phyloP scores from a whole-genome alignment of 2,329 filamentous ascomycete species.

The Biscogniauxia sp. region DNA sequence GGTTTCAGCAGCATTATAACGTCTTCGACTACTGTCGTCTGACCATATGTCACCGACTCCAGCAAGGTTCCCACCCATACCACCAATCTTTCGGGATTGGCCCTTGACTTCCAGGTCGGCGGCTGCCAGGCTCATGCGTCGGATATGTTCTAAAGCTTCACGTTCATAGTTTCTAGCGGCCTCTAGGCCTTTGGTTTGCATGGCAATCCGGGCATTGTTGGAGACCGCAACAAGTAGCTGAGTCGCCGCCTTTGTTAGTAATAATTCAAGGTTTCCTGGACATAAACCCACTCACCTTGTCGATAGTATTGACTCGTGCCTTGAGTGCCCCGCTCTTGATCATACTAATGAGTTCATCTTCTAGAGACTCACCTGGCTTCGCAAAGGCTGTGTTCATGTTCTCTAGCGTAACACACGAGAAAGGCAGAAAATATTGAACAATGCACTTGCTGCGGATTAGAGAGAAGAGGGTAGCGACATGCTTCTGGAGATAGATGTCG shows the following conservation, averaged over 20 bases:
- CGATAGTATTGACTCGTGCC: constrained; percentile 81
- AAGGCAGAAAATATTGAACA: constrained; percentile 87
- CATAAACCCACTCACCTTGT: constrained; percentile 50
- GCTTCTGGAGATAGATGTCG: constrained; percentile 78
- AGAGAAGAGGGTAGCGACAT: constrained; percentile 68
- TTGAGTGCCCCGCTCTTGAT: constrained; percentile 71
- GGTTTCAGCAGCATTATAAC: constrained; percentile 9
- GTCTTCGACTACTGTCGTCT: constrained; percentile 17
- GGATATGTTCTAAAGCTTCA: constrained; percentile 71
- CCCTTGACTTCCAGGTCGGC: constrained; percentile 70
- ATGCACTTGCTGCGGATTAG: constrained; percentile 88
- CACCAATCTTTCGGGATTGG: constrained; percentile 14
- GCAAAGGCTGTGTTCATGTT: constrained; percentile 78
- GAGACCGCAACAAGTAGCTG: constrained; percentile 72
- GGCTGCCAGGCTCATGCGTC: constrained; percentile 72
- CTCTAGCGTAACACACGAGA: constrained; percentile 79
- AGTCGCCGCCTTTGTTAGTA: constrained; percentile 18
- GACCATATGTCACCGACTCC: constrained; percentile 25
- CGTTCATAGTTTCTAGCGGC: constrained; percentile 70
- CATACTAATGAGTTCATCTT: constrained; percentile 73
- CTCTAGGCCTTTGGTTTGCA: constrained; percentile 68
- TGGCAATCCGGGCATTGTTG: constrained; percentile 61
- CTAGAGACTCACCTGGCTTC: constrained; percentile 58
- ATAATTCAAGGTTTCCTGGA: constrained; percentile 3
- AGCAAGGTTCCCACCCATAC: constrained; percentile 11